phyloP scores from a whole-genome alignment of 768 basidiomycete species.

The Pleurotus platypus region DNA sequence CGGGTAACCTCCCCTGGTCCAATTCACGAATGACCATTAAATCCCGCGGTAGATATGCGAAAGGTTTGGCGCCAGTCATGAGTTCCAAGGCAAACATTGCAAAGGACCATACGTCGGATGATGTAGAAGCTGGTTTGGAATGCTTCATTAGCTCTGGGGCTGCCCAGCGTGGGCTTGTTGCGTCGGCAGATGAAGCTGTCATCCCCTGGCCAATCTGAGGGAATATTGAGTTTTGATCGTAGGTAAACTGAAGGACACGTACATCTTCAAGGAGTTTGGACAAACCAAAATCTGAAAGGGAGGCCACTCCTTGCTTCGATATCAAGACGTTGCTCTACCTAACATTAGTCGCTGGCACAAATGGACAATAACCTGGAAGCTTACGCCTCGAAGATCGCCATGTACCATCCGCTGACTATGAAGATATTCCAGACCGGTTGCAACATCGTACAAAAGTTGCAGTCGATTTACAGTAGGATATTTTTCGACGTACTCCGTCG shows the following conservation, averaged over 20 bases:
- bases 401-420: slow-evolving; percentile 34
- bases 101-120: slow-evolving; percentile 48
- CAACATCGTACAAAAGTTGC: slow-evolving; percentile 33
- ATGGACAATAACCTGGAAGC: slow-evolving; percentile 9
- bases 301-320: slow-evolving; percentile 30
- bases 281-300: slow-evolving; percentile 43
- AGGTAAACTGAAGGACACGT: slow-evolving; percentile 7
- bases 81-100: slow-evolving; percentile 46
- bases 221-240: neutral
- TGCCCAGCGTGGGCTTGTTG: slow-evolving; percentile 33
- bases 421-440: slow-evolving; percentile 38
- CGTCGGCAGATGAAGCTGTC: slow-evolving; percentile 15
- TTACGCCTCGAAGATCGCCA: slow-evolving; percentile 38
- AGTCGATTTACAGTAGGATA: slow-evolving; percentile 29
- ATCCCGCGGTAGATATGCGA: slow-evolving; percentile 10
- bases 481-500: slow-evolving; percentile 28
- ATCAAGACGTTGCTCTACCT: slow-evolving; percentile 44
- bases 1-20: slow-evolving; percentile 31
- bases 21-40: slow-evolving; percentile 27
- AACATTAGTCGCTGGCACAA: neutral
- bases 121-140: slow-evolving; percentile 25
- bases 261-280: slow-evolving; percentile 37
- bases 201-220: slow-evolving; percentile 25
- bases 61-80: slow-evolving; percentile 28
- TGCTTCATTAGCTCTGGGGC: slow-evolving; percentile 36